These are phyloP conservation scores for Obelidium mucronatum DNA, from an alignment of 192 early-diverging fungal species.

Conservation along the genomic window DNA sequence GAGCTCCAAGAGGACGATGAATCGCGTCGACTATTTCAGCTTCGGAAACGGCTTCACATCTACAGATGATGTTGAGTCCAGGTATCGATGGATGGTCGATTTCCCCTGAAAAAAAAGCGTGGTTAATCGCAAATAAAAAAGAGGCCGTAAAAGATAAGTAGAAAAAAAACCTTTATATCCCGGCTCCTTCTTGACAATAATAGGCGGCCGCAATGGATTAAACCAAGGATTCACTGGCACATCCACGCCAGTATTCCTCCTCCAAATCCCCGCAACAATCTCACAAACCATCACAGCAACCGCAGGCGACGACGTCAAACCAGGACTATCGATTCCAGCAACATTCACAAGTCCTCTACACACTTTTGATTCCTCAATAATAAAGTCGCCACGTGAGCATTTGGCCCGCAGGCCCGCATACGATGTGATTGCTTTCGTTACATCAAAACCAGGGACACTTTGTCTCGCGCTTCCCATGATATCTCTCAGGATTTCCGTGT, in stretches of 20 bases:
- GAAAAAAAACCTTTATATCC: constrained; percentile 21
- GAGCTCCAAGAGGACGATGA: constrained; percentile 43
- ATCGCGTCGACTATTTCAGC: constrained; percentile 57
- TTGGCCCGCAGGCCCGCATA: constrained; percentile 57
- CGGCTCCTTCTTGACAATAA: constrained; percentile 45
- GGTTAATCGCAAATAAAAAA: background rate
- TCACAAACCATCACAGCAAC: constrained; percentile 47
- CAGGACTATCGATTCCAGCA: constrained; percentile 61
- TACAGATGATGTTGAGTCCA: constrained; percentile 54
- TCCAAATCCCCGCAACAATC: constrained; percentile 28
- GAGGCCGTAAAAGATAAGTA: too few species aligned
- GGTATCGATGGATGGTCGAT: constrained; percentile 51
- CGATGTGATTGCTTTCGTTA: constrained; percentile 50
- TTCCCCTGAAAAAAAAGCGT: constrained; percentile 15
- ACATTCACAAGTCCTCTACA: constrained; percentile 52
- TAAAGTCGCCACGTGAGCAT: constrained; percentile 53
- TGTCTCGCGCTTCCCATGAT: constrained; percentile 43
- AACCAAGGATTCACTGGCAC: constrained; percentile 27
- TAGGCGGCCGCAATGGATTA: constrained; percentile 43
- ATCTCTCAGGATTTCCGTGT: constrained; percentile 45
- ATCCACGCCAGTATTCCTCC: background rate
- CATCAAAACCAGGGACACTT: constrained; percentile 50
- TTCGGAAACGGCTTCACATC: constrained; percentile 57
- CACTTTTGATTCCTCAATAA: constrained; percentile 44
- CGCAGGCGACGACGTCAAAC: constrained; percentile 52